Base-by-base conservation (phyloP, 306 rosid genomes). In the Prunus campanulata region DNA sequence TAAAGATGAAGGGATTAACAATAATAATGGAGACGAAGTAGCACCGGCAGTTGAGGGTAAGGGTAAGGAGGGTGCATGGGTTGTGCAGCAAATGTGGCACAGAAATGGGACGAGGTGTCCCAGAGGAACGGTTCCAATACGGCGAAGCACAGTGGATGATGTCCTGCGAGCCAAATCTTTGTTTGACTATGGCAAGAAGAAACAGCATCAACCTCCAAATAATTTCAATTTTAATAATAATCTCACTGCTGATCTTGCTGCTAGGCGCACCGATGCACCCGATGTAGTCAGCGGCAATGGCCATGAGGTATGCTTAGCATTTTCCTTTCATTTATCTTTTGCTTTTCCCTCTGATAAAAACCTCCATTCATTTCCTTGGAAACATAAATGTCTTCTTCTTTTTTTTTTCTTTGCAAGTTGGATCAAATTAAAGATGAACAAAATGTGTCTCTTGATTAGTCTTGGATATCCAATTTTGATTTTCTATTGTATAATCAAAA, bases 181-280 rank as follows among this genome's bases (percentile, higher is more conserved):
- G 83, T 91, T 77, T 87, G 72, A 89, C 76, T 95, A 80, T 24
- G 99, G 98, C 1, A 95, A 87, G 96, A 95, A 95, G 62, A 91
- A 68, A 15, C 66, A 86, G 62, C 2, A 65, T 68, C 4, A 13
- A 63, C 16, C 25, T 6, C 8, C 42, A 5, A 35, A 35, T 0
- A 30, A 8, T 12, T 24, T 16, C 65, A 60, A 13, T 56, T n/a
- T 20, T 20, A 56, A 56, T 56, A 22, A n/a, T 11, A 56, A 62
- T 30, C 6, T 62, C 22, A 62, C 20, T 29, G 46, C 71, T 62
- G 63, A 46, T 12, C 62, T 25, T 68, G 49, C 78, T 68, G 60
- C 78, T 11, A 76, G 83, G 4, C 84, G 65, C 39, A 44, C 27
- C 8, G 90, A 89, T 54, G 89, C 96, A 0, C 96, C 98, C 2